Base-by-base conservation (phyloP, 495 filamentous ascomycete genomes). In the Alectoria sarmentosa region DNA sequence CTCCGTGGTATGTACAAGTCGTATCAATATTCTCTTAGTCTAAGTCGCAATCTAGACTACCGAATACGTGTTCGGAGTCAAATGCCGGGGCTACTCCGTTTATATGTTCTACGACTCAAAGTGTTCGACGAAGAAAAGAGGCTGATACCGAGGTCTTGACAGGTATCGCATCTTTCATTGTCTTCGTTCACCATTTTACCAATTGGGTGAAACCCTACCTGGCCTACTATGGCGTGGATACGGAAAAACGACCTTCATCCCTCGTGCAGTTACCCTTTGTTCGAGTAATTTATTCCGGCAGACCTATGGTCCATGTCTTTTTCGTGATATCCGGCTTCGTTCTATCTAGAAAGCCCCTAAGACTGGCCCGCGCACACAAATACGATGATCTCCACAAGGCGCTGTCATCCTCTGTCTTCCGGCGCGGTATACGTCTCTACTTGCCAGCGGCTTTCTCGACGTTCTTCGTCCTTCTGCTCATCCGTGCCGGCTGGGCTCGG, bases 251-350 rank as follows among this genome's bases (percentile, higher is more conserved):
- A 9, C 52, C 52, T 34, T 55, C 52, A 1, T 55, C 52, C 7
- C 70, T 85, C 56, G 78, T 86, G 58, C 87, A 89, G 72, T 74
- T 89, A 19, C 87, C 87, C 7, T 80, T 87, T 65, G 37, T 88
- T 6, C 82, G 86, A 58, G 74, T 89, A 63, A 67, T 89, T 15
- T 84, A 83, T 70, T 84, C 83, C 10, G 86, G 85, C 38, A 82
- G 84, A 59, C 84, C 87, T 58, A 88, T 88, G 86, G 87, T 90
- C 14, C 81, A 85, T 70, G 83, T 89, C 56, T 90, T 90, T 77
- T 89, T 89, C 74, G 83, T 89, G 63, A 84, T 90, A 52, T 88
- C 86, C 9, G 86, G 87, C 66, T 88, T 86, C 65, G 86, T 85
- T 1, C 76, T 90, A 13, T 86, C 85, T 19, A 82, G 84, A 66